Percentiles rank a stretch among this genome's conserved stretches.
Conservation (phyloP, 108 stramenopile genomes). For the Parmales sp. region DNA sequence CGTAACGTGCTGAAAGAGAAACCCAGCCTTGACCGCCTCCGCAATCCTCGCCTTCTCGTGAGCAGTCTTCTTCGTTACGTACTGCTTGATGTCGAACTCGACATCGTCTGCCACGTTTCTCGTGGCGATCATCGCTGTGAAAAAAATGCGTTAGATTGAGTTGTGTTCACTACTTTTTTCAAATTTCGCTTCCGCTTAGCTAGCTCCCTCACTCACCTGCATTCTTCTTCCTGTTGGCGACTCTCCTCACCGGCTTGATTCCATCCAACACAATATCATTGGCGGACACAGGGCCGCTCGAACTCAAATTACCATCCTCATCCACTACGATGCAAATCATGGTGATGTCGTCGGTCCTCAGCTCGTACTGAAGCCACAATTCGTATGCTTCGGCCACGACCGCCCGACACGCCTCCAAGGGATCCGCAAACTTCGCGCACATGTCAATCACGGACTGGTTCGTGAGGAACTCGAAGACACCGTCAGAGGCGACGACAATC, state of each 20-base stretch:
- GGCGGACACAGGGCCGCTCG: neutral
- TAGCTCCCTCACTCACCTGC: too few relatives aligned
- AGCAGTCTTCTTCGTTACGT: conserved; percentile 67
- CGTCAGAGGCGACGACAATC: conserved; percentile 82
- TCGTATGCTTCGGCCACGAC: conserved; percentile 91
- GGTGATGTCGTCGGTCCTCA: conserved; percentile 97
- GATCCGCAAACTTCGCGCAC: conserved; percentile 49
- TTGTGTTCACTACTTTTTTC: neutral
- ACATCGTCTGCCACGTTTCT: conserved; percentile 20
- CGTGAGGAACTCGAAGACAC: conserved; percentile 90
- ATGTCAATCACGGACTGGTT: conserved; percentile 69
- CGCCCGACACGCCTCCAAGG: conserved; percentile 82
- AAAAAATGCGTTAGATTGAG: too few relatives aligned
- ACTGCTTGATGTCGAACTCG: conserved; percentile 31
- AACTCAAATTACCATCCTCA: conserved; percentile 20
- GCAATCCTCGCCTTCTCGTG: conserved; percentile 72
- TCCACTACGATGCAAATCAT: conserved; percentile 83
- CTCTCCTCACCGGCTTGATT: neutral
- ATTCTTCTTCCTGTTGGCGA: neutral
- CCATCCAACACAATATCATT: neutral
- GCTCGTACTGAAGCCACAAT: conserved; percentile 92
- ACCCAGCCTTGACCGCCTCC: conserved; percentile 71
- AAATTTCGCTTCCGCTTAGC: neutral
- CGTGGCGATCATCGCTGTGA: too few relatives aligned
- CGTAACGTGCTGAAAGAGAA: conserved; percentile 83